Percentiles rank a stretch among this genome's conserved stretches.
Conservation (phyloP, 257 asterid genomes). For the Primulina tabacum region DNA sequence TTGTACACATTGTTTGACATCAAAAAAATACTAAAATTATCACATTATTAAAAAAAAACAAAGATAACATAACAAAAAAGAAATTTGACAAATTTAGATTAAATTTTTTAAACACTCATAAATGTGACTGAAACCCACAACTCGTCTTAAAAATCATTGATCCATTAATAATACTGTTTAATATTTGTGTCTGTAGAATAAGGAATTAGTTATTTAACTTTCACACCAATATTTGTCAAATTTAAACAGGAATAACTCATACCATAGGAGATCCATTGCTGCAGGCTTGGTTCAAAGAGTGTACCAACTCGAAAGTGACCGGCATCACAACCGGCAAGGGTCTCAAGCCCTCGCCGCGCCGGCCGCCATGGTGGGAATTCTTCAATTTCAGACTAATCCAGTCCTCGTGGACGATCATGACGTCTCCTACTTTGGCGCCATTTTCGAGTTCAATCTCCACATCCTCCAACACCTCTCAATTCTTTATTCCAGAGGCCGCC, state of each 20-base stretch:
- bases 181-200: too few relatives aligned
- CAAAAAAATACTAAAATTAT: too few relatives aligned
- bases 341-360: constrained; percentile 49
- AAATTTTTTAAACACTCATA: too few relatives aligned
- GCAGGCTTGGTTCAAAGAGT: background rate
- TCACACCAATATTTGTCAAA: too few relatives aligned
- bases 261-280: background rate
- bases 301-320: background rate
- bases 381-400: constrained; percentile 51
- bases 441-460: constrained; percentile 38
- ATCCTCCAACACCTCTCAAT: constrained; percentile 16
- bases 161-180: too few relatives aligned
- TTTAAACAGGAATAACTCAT: background rate
- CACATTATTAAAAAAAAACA: too few relatives aligned
- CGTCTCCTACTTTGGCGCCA: constrained; percentile 52
- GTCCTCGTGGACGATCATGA: constrained; percentile 49
- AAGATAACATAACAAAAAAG: too few relatives aligned
- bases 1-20: too few relatives aligned
- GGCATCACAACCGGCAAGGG: background rate
- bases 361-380: constrained; percentile 64
- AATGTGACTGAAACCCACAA: too few relatives aligned
- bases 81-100: too few relatives aligned
- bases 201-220: too few relatives aligned
- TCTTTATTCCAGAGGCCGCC: constrained; percentile 36
- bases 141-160: too few relatives aligned